These are phyloP conservation scores for Alternaria ventricosa DNA, from an alignment of 2,329 filamentous ascomycete genomes.

Conservation along the genomic window DNA sequence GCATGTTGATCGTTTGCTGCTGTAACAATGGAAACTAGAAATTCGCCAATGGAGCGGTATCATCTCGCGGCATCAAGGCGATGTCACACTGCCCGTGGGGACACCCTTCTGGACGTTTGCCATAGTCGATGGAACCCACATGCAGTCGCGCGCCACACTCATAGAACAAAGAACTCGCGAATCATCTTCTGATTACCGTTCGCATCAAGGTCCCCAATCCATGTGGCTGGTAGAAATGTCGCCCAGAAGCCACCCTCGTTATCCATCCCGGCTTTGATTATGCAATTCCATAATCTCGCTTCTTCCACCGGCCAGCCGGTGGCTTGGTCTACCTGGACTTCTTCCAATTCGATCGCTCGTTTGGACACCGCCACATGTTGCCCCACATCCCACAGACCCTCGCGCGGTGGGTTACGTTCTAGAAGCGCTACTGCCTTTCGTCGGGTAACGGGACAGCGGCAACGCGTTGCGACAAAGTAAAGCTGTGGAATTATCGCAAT, in stretches of 20 bases:
- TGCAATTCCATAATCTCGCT: conserved; percentile 21
- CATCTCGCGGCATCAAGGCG: not conserved
- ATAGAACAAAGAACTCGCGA: conserved; percentile 17
- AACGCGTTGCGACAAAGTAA: conserved; percentile 19
- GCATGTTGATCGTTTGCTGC: not conserved
- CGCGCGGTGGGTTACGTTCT: conserved; percentile 24
- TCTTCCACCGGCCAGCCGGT: conserved; percentile 27
- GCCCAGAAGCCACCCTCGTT: conserved; percentile 22
- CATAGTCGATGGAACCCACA: not conserved
- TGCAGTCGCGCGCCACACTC: not conserved
- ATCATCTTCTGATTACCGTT: conserved; percentile 8
- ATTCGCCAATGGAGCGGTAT: not conserved
- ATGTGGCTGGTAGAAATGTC: conserved; percentile 1
- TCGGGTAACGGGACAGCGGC: conserved; percentile 29
- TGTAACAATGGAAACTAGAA: not conserved
- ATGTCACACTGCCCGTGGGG: not conserved
- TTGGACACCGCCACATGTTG: conserved; percentile 22
- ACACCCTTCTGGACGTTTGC: not conserved
- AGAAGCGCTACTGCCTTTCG: conserved; percentile 28
- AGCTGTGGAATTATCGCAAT: conserved; percentile 22
- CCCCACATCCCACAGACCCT: conserved; percentile 29
- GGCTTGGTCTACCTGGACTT: conserved; percentile 21
- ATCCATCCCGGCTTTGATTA: conserved; percentile 26
- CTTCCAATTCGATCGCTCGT: conserved; percentile 31
- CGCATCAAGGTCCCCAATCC: conserved; percentile 2